Conservation (phyloP, 2,329 filamentous ascomycete species). For the Sordariomycetes sp. region DNA sequence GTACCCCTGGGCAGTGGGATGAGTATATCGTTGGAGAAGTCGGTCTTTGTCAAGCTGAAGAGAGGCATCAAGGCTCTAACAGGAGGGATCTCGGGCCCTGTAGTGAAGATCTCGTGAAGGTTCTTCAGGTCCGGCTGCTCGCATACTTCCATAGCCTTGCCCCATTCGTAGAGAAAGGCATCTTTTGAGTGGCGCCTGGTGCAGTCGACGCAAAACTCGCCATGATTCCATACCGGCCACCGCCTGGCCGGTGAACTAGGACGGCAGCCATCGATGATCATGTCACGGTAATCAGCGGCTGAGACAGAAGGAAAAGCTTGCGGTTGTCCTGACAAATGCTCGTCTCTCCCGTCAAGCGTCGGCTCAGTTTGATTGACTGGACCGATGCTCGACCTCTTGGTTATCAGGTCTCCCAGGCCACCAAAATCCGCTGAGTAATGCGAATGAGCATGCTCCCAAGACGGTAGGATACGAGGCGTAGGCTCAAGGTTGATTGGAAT, state of each 20-base stretch:
- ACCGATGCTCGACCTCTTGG: slow-evolving; percentile 11
- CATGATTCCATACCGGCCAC: slow-evolving; percentile 53
- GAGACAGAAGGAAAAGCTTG: slow-evolving; percentile 7
- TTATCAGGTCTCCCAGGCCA: slow-evolving; percentile 17
- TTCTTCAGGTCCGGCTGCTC: slow-evolving; percentile 68
- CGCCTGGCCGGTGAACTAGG: slow-evolving; percentile 50
- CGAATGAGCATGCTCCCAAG: slow-evolving; percentile 48
- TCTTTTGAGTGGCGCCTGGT: slow-evolving; percentile 54
- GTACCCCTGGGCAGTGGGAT: slow-evolving; percentile 46
- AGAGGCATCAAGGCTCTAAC: slow-evolving; percentile 60
- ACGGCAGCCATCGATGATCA: slow-evolving; percentile 47
- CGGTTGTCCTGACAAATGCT: too few species aligned
- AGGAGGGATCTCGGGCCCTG: slow-evolving; percentile 51
- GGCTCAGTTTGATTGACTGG: neutral
- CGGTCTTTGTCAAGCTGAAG: slow-evolving; percentile 66
- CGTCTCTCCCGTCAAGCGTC: too few species aligned
- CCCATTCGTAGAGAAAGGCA: slow-evolving; percentile 59
- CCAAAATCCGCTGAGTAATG: slow-evolving; percentile 12
- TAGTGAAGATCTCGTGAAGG: slow-evolving; percentile 65
- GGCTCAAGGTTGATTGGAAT: slow-evolving; percentile 68
- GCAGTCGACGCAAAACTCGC: slow-evolving; percentile 56
- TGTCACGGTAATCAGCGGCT: slow-evolving; percentile 26
- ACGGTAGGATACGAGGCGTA: slow-evolving; percentile 28
- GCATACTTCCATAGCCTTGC: slow-evolving; percentile 56
- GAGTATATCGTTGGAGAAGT: slow-evolving; percentile 67